These are phyloP conservation scores for Carex pumila DNA, from an alignment of 176 grass and related monocot species.

Conservation along the genomic window DNA sequence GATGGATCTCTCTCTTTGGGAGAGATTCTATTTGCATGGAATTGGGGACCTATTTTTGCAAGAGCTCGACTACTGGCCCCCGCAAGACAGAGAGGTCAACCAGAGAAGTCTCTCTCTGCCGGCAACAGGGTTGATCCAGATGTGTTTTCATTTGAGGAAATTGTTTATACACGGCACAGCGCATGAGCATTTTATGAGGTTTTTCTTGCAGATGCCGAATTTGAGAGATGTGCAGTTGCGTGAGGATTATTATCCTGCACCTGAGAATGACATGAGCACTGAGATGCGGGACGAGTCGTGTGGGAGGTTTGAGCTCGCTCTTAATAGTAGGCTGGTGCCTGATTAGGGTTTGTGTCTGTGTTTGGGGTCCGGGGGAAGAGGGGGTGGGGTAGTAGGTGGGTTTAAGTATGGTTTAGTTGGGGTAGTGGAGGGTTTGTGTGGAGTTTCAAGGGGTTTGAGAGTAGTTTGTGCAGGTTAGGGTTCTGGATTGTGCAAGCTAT, in stretches of 20 bases:
- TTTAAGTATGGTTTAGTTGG: background rate
- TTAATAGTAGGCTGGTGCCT: conserved; percentile 40
- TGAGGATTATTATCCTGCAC: conserved; percentile 95
- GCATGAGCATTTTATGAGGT: conserved; percentile 88
- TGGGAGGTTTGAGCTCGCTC: conserved; percentile 52
- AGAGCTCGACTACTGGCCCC: conserved; percentile 97
- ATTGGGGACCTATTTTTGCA: conserved; percentile 39
- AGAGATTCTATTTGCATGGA: conserved; percentile 78
- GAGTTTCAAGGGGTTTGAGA: background rate
- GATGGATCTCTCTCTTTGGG: conserved; percentile 90
- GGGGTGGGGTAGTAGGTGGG: background rate
- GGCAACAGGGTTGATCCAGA: conserved; percentile 45
- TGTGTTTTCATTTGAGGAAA: conserved; percentile 52
- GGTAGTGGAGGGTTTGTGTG: background rate
- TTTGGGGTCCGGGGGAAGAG: background rate
- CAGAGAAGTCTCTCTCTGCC: conserved; percentile 76
- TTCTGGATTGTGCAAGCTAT: background rate
- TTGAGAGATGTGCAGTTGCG: conserved; percentile 83
- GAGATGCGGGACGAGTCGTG: conserved; percentile 88
- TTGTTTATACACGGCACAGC: conserved; percentile 90
- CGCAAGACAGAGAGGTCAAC: conserved; percentile 93
- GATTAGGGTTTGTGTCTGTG: conserved; percentile 20
- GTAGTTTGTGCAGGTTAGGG: background rate
- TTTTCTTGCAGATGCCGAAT: conserved; percentile 49
- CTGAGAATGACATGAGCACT: conserved; percentile 91